Evolutionary conservation across 768 basidiomycete species (phyloP), one percentile per base, ranked within the genome.

Genomic region (Suillus cothurnatus): DNA sequence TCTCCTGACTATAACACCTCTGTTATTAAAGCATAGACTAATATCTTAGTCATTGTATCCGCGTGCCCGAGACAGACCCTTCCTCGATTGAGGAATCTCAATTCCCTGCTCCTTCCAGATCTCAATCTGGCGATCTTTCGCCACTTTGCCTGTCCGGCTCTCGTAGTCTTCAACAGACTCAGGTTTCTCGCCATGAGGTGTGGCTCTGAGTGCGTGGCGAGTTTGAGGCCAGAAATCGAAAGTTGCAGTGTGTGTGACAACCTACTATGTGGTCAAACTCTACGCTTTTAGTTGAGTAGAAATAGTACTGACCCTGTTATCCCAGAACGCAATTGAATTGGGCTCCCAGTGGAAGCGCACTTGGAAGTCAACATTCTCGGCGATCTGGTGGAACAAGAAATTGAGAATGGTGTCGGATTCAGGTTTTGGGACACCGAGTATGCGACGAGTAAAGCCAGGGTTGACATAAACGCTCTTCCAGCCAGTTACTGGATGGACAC

Each of bases 401-500:
- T 75, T 76, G 58, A 94, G 78, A 70, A 93, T 82, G 21, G 83
- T 78, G 74, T 94, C 91, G n/a, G 89, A 91, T 73, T 94, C 93
- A 0, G 88, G 84, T 76, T 93, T 94, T 28, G 92, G 91, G 14
- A 94, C 81, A 56, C 88, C 92, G 64, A 92, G 77, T 71, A 95
- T 90, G 62, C 88, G 86, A 49, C 90, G 86, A 3, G 91, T 93
- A 78, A 95, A 95, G 19, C 92, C 89, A 41, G 90, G 87, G 73
- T 95, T 94, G 72, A 94, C 88, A 71, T 88, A 94, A 67, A 95
- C 78, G 65, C 86, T 88, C 83, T 94, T 94, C 86, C 88, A 91
- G 15, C 93, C 92, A 1, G 93, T 95, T 2, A 83, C 88, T 23
- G 94, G 93, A 73, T 94, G 89, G 14, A 94, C 91, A 56, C 93